A percentile compares a stretch with the other conserved stretches of the same genome.
These are phyloP conservation scores for Croton setiger DNA, from an alignment of 441 rosid species.

Conservation along the genomic window DNA sequence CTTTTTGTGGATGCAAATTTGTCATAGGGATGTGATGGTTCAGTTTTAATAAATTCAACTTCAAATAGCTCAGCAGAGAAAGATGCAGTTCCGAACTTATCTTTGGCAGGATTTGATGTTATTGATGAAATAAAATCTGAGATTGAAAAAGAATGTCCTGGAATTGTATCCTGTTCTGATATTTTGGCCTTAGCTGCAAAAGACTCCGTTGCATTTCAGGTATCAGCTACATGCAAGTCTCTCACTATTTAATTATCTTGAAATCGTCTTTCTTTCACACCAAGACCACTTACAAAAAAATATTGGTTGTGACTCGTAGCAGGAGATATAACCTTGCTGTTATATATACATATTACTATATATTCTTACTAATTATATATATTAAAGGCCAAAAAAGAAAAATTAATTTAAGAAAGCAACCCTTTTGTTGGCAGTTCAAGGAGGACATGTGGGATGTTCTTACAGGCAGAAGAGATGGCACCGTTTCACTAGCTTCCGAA, in stretches of 20 bases:
- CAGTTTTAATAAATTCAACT: slow-evolving; percentile 48
- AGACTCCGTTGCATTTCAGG: slow-evolving; percentile 55
- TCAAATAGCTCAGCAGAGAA: slow-evolving; percentile 40
- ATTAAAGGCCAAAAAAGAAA: no score
- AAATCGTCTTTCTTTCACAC: no score
- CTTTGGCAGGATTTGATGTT: slow-evolving; percentile 42
- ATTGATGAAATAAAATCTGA: slow-evolving; percentile 55
- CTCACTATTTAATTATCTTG: no score
- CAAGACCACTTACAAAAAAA: no score
- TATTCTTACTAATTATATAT: no score
- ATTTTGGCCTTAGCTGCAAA: slow-evolving; percentile 51
- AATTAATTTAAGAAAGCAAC: background rate
- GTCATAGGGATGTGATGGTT: slow-evolving; percentile 80
- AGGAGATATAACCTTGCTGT: no score
- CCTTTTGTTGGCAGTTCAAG: slow-evolving; percentile 34
- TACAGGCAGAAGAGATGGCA: slow-evolving; percentile 77
- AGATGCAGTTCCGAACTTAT: slow-evolving; percentile 49
- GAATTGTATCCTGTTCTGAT: slow-evolving; percentile 72
- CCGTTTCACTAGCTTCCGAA: slow-evolving; percentile 39
- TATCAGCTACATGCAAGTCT: slow-evolving; percentile 21
- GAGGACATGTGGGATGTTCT: slow-evolving; percentile 29
- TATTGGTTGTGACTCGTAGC: no score
- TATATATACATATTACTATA: no score
- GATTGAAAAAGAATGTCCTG: slow-evolving; percentile 50
- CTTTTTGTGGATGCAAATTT: no score